These are phyloP conservation scores for Akanthomyces dipterigenus DNA, from an alignment of 2,329 filamentous ascomycete species.

Conservation along the genomic window DNA sequence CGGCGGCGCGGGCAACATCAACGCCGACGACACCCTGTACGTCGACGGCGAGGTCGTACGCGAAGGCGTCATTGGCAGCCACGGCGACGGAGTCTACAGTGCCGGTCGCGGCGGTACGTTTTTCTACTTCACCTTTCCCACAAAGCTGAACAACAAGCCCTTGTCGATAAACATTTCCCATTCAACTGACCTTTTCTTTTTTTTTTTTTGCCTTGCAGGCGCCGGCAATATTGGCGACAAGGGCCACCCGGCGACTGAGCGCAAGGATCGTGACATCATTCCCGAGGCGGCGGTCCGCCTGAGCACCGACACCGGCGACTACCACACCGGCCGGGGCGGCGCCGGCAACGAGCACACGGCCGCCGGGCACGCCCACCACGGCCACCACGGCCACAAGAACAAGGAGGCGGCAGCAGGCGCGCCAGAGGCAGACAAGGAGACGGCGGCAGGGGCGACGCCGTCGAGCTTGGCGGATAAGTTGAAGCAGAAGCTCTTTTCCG, in stretches of 20 bases:
- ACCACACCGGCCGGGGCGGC: conserved; percentile 54
- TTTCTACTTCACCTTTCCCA: background rate
- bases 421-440: conserved; percentile 20
- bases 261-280: conserved; percentile 45
- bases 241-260: conserved; percentile 30
- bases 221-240: conserved; percentile 52
- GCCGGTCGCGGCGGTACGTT: conserved; percentile 51
- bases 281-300: conserved; percentile 46
- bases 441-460: conserved; percentile 22
- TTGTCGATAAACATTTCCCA: background rate
- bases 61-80: conserved; percentile 45
- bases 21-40: conserved; percentile 50
- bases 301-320: conserved; percentile 41
- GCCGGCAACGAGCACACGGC: conserved; percentile 47
- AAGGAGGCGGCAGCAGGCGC: conserved; percentile 16
- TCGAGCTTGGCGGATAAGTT: conserved; percentile 49
- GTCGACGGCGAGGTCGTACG: conserved; percentile 57
- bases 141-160: too few species aligned
- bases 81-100: conserved; percentile 52
- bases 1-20: conserved; percentile 57
- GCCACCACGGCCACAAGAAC: conserved; percentile 16
- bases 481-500: conserved; percentile 47
- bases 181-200: background rate
- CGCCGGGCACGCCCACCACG: conserved; percentile 1
- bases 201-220: conserved; percentile 29